Evolutionary conservation across 2,329 filamentous ascomycete genomes (phyloP).

Genomic region (Dothidotthia symphoricarpi): DNA sequence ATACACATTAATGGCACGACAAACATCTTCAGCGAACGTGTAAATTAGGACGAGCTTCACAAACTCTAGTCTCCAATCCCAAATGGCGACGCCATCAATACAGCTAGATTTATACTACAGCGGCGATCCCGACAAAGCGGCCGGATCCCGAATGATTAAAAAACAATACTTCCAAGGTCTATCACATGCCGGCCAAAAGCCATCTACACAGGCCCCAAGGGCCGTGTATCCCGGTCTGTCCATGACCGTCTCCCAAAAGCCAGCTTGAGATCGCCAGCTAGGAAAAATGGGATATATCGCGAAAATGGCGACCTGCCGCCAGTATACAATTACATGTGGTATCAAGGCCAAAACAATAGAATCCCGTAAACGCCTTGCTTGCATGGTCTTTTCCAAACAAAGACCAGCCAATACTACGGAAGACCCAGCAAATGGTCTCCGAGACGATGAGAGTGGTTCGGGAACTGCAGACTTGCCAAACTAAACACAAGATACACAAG

Average conservation of each 20-base stretch:
- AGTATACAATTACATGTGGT: constrained; percentile 28
- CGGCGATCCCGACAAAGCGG: neutral
- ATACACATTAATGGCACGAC: too few relatives aligned
- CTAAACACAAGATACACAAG: constrained; percentile 17
- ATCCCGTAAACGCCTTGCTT: constrained; percentile 28
- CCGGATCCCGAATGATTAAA: neutral
- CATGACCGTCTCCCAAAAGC: constrained; percentile 4
- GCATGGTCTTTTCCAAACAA: neutral
- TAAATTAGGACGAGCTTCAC: too few relatives aligned
- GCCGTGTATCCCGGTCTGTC: too few relatives aligned
- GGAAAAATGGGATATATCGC: constrained; percentile 20
- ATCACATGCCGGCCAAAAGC: neutral
- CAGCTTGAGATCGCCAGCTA: constrained; percentile 1
- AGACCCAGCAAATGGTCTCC: neutral
- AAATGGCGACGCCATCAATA: constrained; percentile 12
- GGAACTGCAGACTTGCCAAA: constrained; percentile 21
- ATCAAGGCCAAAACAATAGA: constrained; percentile 21
- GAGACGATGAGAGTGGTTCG: constrained; percentile 2
- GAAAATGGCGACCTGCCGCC: constrained; percentile 17
- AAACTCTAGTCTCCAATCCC: neutral
- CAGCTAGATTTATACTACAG: constrained; percentile 22
- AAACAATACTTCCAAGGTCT: too few relatives aligned
- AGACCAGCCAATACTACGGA: constrained; percentile 2
- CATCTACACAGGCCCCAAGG: neutral
- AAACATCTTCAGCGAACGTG: too few relatives aligned